Evolutionary conservation across 1,284 basidiomycete species (phyloP), one percentile per base, ranked within the genome.

Genomic region (Ceratobasidium sp.): DNA sequence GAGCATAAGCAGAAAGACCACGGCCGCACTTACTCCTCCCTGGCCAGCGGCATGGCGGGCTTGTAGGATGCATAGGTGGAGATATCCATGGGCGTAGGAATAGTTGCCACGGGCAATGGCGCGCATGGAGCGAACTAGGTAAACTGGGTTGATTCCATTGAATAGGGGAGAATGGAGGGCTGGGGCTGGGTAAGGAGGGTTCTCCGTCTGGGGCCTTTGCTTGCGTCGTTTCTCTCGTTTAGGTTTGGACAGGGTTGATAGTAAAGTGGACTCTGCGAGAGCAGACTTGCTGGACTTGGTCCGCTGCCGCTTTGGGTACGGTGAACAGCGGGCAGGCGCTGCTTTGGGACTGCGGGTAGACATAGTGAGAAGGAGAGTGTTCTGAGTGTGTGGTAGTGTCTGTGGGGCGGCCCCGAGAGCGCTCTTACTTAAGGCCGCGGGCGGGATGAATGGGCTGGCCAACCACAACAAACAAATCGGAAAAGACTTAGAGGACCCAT

Each of bases 1-100:
- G 1, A 71, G 54, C 66, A 71, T 71, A 41, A 71, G 66, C 41
- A 71, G 31, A 48, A 53, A 71, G 22, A 71, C 66, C 9, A 71
- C 66, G 19, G 54, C n/a, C 41, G 66, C n/a, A 53, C 66, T 71
- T 9, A 49, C 54, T 16, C 54, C 53, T 58, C 66, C 66, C 43
- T 53, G 66, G 27, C 7, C 14, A 14, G 54, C 37, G n/a, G 66
- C 66, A 34, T 48, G 53, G 8, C 66, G 66, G 14, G 66, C 66
- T n/a, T 71, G 66, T 19, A 39, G 16, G 27, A 71, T 59, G 16
- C 66, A 71, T 27, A 71, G 39, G 54, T 71, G 41, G n/a, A 71
- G 54, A 27, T 31, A 71, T 43, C 66, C 66, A 48, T 71, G 66
- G 13, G 66, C 66, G 29, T 59, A 37, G 16, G 53, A 29, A n/a